A percentile compares a stretch with the other conserved stretches of the same genome.
phyloP scores from a whole-genome alignment of 2,329 filamentous ascomycete genomes.

The Fusarium poae region DNA sequence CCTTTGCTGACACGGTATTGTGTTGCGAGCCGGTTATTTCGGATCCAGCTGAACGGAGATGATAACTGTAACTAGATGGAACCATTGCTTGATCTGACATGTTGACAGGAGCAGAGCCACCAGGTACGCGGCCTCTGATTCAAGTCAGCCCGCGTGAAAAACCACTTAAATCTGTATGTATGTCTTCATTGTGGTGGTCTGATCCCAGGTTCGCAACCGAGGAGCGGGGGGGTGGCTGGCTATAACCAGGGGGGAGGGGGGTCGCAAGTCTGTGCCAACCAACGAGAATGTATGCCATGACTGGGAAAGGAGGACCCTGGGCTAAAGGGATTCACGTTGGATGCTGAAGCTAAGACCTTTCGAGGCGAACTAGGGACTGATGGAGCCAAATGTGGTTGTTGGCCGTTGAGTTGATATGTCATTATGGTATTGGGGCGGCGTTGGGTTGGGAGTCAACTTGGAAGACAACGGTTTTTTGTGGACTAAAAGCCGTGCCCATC shows the following conservation, averaged over 20 bases:
- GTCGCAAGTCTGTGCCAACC: conserved; percentile 28
- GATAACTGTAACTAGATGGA: conserved; percentile 31
- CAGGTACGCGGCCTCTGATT: conserved; percentile 29
- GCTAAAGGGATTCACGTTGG: conserved; percentile 32
- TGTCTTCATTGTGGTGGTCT: conserved; percentile 46
- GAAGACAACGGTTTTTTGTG: conserved; percentile 47
- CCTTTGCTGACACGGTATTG: conserved; percentile 13
- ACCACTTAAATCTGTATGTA: conserved; percentile 32
- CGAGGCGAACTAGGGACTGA: conserved; percentile 35
- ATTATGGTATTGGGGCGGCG: conserved; percentile 31
- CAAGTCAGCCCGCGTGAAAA: conserved; percentile 22
- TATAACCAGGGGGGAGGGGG: conserved; percentile 42
- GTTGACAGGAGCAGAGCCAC: conserved; percentile 23
- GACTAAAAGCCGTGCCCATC: conserved; percentile 27
- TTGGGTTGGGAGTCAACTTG: conserved; percentile 27
- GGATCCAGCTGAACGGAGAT: conserved; percentile 31
- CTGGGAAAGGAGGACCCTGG: conserved; percentile 39
- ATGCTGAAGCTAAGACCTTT: conserved; percentile 35
- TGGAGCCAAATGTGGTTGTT: conserved; percentile 37
- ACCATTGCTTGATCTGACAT: conserved; percentile 30
- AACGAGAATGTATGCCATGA: conserved; percentile 40
- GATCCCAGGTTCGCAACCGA: conserved; percentile 49
- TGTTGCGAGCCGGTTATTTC: conserved; percentile 21
- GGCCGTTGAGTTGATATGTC: conserved; percentile 44
- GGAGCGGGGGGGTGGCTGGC: conserved; percentile 49